A percentile compares a stretch with the other conserved stretches of the same genome.
Conservation (phyloP, 306 rosid genomes). For the Benincasa hispida region DNA sequence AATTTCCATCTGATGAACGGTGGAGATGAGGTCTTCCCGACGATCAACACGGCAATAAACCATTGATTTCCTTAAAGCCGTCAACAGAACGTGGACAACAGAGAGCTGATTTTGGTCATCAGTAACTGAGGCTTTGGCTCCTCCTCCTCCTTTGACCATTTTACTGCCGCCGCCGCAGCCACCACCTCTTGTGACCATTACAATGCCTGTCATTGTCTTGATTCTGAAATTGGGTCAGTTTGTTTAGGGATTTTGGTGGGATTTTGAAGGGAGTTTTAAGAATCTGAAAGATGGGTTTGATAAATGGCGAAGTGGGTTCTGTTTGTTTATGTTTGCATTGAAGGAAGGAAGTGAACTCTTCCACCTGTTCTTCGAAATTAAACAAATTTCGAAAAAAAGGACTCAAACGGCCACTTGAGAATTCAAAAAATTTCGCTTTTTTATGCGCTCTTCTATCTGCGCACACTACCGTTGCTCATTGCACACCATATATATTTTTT, state of each 20-base stretch:
- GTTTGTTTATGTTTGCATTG: constrained; percentile 37
- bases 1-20: constrained; percentile 62
- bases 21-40: constrained; percentile 51
- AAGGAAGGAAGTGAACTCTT: neutral
- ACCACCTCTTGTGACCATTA: constrained; percentile 58
- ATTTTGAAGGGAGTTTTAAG: no score
- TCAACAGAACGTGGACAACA: constrained; percentile 34
- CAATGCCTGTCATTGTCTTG: constrained; percentile 54
- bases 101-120: constrained; percentile 62
- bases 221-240: neutral
- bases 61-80: constrained; percentile 82
- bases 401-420: constrained; percentile 57
- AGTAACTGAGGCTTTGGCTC: constrained; percentile 12
- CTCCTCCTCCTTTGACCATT: constrained; percentile 12
- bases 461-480: neutral
- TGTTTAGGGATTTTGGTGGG: neutral
- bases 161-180: constrained; percentile 43
- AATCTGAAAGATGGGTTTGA: neutral
- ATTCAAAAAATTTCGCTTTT: constrained; percentile 32
- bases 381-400: constrained; percentile 7
- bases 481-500: no score
- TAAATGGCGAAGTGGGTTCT: neutral
- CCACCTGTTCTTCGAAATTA: constrained; percentile 7
- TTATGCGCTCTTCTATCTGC: neutral
- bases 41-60: constrained; percentile 64